Evolutionary conservation across 345 rosid genomes (phyloP).

Genomic region (Brassica carinata): DNA sequence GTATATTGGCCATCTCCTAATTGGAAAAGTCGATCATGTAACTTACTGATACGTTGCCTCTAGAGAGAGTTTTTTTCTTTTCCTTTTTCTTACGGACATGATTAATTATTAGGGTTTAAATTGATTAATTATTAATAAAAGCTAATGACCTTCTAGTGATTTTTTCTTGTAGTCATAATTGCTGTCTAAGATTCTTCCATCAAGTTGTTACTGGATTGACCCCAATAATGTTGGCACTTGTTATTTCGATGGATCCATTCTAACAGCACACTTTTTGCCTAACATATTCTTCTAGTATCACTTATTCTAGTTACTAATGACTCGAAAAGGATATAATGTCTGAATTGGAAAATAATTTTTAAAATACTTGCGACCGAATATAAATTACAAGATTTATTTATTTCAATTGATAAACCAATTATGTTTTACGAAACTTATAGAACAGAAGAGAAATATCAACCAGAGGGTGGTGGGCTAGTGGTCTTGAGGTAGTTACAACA

Average conservation of each 20-base stretch:
- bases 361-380: not conserved
- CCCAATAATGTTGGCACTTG: slow-evolving; percentile 32
- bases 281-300: slow-evolving; percentile 5
- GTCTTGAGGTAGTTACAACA: too few relatives aligned
- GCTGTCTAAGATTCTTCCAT: slow-evolving; percentile 55
- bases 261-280: slow-evolving; percentile 28
- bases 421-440: not conserved
- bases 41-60: not conserved
- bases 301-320: not conserved
- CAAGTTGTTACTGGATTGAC: slow-evolving; percentile 33
- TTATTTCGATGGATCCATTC: slow-evolving; percentile 39
- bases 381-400: not conserved
- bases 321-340: slow-evolving; percentile 13
- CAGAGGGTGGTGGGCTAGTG: too few relatives aligned
- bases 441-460: not conserved
- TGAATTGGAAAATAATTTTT: not conserved
- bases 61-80: not conserved
- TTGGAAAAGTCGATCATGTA: not conserved
- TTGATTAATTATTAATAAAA: slow-evolving; percentile 11
- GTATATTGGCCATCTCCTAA: not conserved
- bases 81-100: not conserved
- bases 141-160: slow-evolving; percentile 22
- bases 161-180: slow-evolving; percentile 47
- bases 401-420: not conserved
- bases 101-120: not conserved